These are phyloP conservation scores for Leptographium procerum DNA, from an alignment of 2,329 filamentous ascomycete species.

Conservation along the genomic window DNA sequence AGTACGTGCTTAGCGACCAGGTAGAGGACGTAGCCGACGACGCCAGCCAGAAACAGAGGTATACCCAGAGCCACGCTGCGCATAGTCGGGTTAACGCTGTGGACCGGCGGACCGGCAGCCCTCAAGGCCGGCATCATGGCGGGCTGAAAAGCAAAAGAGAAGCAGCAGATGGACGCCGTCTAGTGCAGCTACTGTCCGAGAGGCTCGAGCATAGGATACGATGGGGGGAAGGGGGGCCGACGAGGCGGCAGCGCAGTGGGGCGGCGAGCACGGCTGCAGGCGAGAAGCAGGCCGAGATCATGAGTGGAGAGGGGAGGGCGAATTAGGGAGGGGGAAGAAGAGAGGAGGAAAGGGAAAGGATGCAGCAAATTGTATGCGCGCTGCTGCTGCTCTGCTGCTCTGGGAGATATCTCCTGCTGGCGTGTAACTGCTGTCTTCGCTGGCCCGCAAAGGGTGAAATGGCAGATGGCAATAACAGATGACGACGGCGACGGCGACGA, in stretches of 20 bases:
- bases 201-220: no score
- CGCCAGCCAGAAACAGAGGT: constrained; percentile 55
- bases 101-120: constrained; percentile 1
- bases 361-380: not conserved
- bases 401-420: no score
- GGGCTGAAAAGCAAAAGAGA: not conserved
- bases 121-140: not conserved
- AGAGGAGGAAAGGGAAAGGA: not conserved
- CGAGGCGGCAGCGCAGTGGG: no score
- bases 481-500: no score
- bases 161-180: not conserved
- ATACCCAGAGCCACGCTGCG: constrained; percentile 32
- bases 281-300: not conserved
- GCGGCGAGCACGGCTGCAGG: no score
- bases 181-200: no score
- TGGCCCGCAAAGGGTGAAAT: no score
- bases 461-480: no score
- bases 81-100: constrained; percentile 9
- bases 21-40: constrained; percentile 61
- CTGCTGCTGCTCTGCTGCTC: no score
- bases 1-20: constrained; percentile 56
- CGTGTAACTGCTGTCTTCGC: no score
- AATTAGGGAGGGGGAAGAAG: not conserved
- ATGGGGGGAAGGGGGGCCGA: no score
- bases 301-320: not conserved